Evolutionary conservation across 768 basidiomycete genomes (phyloP), one percentile per base, ranked within the genome.

Genomic region (Cystobasidium ongulense): DNA sequence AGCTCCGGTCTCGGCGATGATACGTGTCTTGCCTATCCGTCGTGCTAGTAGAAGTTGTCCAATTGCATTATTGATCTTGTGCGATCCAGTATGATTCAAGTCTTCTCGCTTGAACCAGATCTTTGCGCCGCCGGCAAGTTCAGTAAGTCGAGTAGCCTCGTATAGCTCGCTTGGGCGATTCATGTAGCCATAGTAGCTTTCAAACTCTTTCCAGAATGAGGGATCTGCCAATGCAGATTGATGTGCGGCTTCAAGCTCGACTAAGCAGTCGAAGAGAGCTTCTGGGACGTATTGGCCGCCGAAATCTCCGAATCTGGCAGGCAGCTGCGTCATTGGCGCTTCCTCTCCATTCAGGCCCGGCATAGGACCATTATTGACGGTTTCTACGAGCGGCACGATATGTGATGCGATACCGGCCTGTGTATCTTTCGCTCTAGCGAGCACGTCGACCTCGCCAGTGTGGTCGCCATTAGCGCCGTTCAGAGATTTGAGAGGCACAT

Each of bases 61-160:
- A 74, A 99, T 89, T 27, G 95, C 95, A 81, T 99, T 99, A 83
- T 98, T 98, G 80, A 99, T 98, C 82, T 98, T 99, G 82, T 99
- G 96, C 11, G 94, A 97, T 18, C 96, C 96, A 0, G 96, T 98
- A 80, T 98, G 95, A 81, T 99, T 99, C 74, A 95, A 79, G 78
- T 95, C 92, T 82, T 94, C 95, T 57, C 93, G 87, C 84, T 99
- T 99, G 78, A 99, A 83, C 96, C 96, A 99, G 77, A 99, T 96
- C 72, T 87, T 90, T 13, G 96, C 95, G 27, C 96, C 96, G 25
- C 91, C 92, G 11, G 88, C 90, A 78, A 91, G 85, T 77, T 90
- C 88, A 0, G 93, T 96, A 73, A 99, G 83, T 72, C 91, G 88
- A 80, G 93, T 89, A 0, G 96, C 94, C 79, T 90, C 84, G 83